Evolutionary conservation across 1,139 yeast genomes (phyloP), one percentile per base, ranked within the genome.

Genomic region (Yamadazyma dendronema): DNA sequence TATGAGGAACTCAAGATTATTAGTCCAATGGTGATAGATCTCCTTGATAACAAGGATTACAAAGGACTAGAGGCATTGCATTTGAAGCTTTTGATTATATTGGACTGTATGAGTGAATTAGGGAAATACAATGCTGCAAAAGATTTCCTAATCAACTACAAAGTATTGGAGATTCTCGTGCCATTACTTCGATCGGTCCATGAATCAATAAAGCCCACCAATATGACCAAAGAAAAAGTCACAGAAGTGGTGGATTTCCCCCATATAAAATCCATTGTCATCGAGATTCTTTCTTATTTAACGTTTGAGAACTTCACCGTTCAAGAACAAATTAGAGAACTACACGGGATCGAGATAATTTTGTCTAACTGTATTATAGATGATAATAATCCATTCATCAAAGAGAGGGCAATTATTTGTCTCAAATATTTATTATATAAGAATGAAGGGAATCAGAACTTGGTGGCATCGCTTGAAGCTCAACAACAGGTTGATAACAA

Each of bases 311-410:
- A 80, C 35, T 64, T 61, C 36, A 65, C 65, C 3, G 72, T 77
- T 2, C 97, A 90, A 54, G 92, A 90, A 42, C 55, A 63, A 33
- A 69, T 86, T 17, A 68, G 97, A 32, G 74, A 74, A 27, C 52
- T 69, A 1, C 87, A 84, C 36, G 95, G 90, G 0, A 58, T 92
- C 8, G 84, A 80, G 38, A 59, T 87, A 15, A 71, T 90, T 0
- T 64, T 92, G 17, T 85, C 94, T 2, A 85, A 82, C 48, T 89
- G 97, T 61, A 76, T 84, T 28, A 81, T 92, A 33, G 98, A 92
- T 57, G 83, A 81, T 35, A 80, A 84, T 53, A 94, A 92, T 52
- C 97, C 97, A 0, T 89, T 73, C 53, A 83, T 92, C 42, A 84
- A 87, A 45, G 98, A 92, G 54, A 67, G 94, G 42, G 77, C 96